Conservation (phyloP, 345 rosid species). For the Salix arbutifolia region DNA sequence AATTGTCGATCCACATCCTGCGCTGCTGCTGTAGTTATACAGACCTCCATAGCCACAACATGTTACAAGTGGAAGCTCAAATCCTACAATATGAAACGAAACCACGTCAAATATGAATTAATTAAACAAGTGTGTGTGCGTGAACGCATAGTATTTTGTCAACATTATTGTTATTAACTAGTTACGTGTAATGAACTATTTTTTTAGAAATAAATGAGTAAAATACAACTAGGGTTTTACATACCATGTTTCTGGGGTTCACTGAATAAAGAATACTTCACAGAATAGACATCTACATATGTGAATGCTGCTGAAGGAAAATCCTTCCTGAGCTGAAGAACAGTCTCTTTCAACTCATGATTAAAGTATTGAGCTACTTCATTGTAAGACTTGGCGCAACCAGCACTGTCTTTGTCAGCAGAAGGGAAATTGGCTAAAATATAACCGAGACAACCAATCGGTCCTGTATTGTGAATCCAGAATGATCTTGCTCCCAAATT, state of each 20-base stretch:
- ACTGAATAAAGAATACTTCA: conserved; percentile 44
- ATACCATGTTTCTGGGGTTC: conserved; percentile 43
- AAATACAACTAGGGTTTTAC: not conserved
- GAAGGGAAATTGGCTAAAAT: conserved; percentile 24
- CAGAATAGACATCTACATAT: conserved; percentile 46
- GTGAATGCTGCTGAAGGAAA: conserved; percentile 40
- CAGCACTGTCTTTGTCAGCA: conserved; percentile 34
- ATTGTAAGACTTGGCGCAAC: conserved; percentile 47
- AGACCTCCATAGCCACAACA: conserved; percentile 14
- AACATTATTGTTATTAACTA: too few relatives aligned
- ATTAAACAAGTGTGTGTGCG: not conserved
- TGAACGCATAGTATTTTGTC: too few relatives aligned
- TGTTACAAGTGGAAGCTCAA: conserved; percentile 12
- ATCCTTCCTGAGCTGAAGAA: conserved; percentile 30
- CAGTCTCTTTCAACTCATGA: conserved; percentile 28
- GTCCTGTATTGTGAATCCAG: conserved; percentile 78
- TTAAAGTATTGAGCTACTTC: conserved; percentile 50
- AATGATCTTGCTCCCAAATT: conserved; percentile 42
- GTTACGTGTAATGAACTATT: too few relatives aligned
- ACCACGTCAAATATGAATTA: not conserved
- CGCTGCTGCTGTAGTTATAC: not conserved
- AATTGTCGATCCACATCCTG: conserved; percentile 15
- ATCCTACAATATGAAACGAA: not conserved
- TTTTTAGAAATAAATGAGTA: not conserved
- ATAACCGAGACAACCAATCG: conserved; percentile 62